phyloP scores from a whole-genome alignment of 2,329 filamentous ascomycete species.

The Tolypocladium album region DNA sequence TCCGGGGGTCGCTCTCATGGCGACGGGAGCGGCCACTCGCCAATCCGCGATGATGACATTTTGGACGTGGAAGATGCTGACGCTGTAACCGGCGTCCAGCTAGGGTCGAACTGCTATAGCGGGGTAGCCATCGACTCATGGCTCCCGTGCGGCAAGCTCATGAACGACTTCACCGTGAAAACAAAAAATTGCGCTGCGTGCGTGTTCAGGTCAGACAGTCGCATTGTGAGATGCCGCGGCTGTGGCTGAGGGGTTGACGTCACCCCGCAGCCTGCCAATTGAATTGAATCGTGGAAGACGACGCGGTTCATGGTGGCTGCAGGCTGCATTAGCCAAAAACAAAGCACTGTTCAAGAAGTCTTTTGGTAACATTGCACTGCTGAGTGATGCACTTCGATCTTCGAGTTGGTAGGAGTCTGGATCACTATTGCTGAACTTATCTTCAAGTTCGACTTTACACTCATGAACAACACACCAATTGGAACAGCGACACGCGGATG shows the following conservation, averaged over 20 bases:
- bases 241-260: constrained; percentile 4
- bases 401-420: too few relatives aligned
- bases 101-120: not conserved
- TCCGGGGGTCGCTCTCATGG: constrained; percentile 2
- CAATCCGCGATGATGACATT: not conserved
- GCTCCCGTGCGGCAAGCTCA: not conserved
- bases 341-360: too few relatives aligned
- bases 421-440: too few relatives aligned
- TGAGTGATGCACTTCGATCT: too few relatives aligned
- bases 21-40: not conserved
- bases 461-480: too few relatives aligned
- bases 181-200: not conserved
- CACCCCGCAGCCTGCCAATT: not conserved
- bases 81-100: not conserved
- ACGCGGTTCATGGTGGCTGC: too few relatives aligned
- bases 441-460: too few relatives aligned
- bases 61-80: not conserved
- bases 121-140: constrained; percentile 1
- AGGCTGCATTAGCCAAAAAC: too few relatives aligned
- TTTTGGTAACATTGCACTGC: too few relatives aligned
- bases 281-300: not conserved
- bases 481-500: too few relatives aligned
- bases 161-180: not conserved
- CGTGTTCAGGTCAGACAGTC: not conserved
- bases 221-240: not conserved